Percentiles rank a stretch among this genome's conserved stretches.
Evolutionary conservation across 2,329 filamentous ascomycete species (phyloP).

Genomic region (Elsinoe perseae): DNA sequence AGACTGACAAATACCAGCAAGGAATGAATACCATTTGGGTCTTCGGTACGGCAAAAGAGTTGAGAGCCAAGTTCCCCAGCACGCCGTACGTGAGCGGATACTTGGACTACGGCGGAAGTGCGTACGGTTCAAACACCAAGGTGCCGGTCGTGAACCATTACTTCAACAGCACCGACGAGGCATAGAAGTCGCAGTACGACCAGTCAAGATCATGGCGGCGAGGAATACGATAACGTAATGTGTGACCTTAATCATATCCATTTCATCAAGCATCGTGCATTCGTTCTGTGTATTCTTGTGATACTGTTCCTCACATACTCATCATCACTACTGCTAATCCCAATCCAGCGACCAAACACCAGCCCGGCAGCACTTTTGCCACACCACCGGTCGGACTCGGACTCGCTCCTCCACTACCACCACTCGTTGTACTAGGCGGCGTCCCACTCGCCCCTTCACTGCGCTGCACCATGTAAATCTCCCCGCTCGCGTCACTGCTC

Average conservation of each 20-base stretch:
- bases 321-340: background rate
- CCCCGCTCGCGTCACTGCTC: conserved; percentile 55
- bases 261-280: background rate
- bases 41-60: background rate
- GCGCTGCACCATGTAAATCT: conserved; percentile 50
- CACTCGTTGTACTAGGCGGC: background rate
- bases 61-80: background rate
- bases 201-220: background rate
- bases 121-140: conserved; percentile 10
- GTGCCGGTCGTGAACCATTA: conserved; percentile 15
- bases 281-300: background rate
- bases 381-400: conserved; percentile 1
- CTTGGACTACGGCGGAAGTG: conserved; percentile 13
- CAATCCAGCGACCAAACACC: background rate
- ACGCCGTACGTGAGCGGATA: conserved; percentile 14
- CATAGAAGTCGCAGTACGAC: background rate
- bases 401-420: background rate
- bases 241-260: background rate
- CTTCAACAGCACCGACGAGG: conserved; percentile 6
- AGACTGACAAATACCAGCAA: background rate
- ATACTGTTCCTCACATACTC: background rate
- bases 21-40: conserved; percentile 14
- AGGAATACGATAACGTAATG: background rate
- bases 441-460: background rate
- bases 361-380: background rate